These are phyloP conservation scores for Claviceps fusiformis DNA, from an alignment of 2,329 filamentous ascomycete genomes.

Conservation along the genomic window DNA sequence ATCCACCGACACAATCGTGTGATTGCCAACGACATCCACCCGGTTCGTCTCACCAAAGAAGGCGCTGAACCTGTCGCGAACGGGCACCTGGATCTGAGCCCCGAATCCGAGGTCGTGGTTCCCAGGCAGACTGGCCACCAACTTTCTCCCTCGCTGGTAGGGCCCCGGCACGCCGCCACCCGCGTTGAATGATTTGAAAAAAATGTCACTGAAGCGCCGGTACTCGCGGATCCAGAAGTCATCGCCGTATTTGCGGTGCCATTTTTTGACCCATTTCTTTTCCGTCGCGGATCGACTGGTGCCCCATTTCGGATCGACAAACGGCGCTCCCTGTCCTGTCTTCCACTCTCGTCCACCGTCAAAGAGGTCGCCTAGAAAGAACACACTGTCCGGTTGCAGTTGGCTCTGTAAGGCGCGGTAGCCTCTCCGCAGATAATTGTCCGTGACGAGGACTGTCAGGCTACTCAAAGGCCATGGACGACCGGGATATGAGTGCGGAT, in stretches of 20 bases:
- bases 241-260: constrained; percentile 64
- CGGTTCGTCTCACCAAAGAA: constrained; percentile 89
- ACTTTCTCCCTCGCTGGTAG: constrained; percentile 55
- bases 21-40: constrained; percentile 84
- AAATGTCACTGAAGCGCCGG: constrained; percentile 71
- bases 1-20: constrained; percentile 88
- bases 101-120: constrained; percentile 95
- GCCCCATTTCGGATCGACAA: constrained; percentile 46
- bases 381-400: constrained; percentile 71
- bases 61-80: constrained; percentile 69
- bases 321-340: constrained; percentile 43
- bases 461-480: constrained; percentile 48
- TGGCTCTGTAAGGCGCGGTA: constrained; percentile 65
- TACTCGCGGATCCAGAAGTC: constrained; percentile 82
- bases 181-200: constrained; percentile 55
- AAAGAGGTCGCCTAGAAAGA: constrained; percentile 90
- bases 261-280: constrained; percentile 44
- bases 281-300: constrained; percentile 37
- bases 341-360: constrained; percentile 95
- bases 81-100: constrained; percentile 64
- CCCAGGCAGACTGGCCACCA: constrained; percentile 77
- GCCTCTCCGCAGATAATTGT: constrained; percentile 76
- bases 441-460: constrained; percentile 51
- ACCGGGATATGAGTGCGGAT: constrained; percentile 88
- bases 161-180: constrained; percentile 38